Percentiles rank a stretch among this genome's conserved stretches.
These are phyloP conservation scores for Tetrastigma voinierianum DNA, from an alignment of 164 flowering plant genomes.

Conservation along the genomic window DNA sequence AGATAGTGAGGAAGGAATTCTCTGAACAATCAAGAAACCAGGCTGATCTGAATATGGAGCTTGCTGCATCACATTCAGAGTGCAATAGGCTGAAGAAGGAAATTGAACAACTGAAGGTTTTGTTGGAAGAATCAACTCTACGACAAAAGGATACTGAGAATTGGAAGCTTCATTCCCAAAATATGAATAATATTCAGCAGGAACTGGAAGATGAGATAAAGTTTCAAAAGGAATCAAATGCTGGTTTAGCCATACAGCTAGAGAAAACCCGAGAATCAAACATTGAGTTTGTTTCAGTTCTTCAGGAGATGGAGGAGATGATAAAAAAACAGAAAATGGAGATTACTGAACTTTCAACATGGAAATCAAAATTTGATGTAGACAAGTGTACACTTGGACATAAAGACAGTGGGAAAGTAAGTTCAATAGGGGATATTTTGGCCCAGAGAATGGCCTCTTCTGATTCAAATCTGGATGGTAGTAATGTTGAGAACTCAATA, in stretches of 20 bases:
- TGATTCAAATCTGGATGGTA: constrained; percentile 12
- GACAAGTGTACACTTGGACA: constrained; percentile 12
- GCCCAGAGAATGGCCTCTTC: not conserved
- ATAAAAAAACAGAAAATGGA: constrained; percentile 65
- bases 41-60: constrained; percentile 50
- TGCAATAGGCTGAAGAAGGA: constrained; percentile 61
- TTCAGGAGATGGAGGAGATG: constrained; percentile 81
- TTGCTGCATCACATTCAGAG: constrained; percentile 50
- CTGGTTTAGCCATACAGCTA: constrained; percentile 51
- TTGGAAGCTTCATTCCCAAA: constrained; percentile 29
- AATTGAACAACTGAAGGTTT: constrained; percentile 38
- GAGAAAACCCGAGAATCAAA: constrained; percentile 75
- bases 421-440: not conserved
- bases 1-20: constrained; percentile 41
- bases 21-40: constrained; percentile 47
- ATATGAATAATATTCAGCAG: constrained; percentile 25
- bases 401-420: constrained; percentile 1
- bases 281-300: constrained; percentile 75
- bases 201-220: constrained; percentile 64
- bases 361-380: constrained; percentile 15
- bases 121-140: constrained; percentile 35
- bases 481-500: constrained; percentile 1
- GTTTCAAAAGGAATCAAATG: constrained; percentile 59
- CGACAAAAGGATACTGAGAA: constrained; percentile 27
- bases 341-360: constrained; percentile 39